These are phyloP conservation scores for Alternaria sp. DNA, from an alignment of 2,329 filamentous ascomycete species.

Conservation along the genomic window DNA sequence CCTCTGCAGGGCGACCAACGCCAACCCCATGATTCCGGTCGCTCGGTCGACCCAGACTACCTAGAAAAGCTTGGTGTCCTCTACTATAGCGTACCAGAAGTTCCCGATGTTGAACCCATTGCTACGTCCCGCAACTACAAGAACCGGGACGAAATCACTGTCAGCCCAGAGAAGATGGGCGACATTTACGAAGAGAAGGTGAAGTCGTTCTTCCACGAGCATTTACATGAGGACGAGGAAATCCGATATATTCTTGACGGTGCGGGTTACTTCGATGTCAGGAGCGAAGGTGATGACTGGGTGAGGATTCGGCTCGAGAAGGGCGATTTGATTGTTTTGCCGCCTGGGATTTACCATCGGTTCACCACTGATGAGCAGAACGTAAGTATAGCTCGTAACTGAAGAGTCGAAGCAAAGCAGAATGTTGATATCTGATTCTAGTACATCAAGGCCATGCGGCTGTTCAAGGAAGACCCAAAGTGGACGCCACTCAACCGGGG, in stretches of 20 bases:
- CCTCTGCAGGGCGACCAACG: conserved; percentile 85
- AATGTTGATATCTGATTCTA: conserved; percentile 52
- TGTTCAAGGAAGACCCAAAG: conserved; percentile 98
- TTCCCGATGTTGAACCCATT: conserved; percentile 75
- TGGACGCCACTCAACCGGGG: conserved; percentile 93
- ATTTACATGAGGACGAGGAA: conserved; percentile 98
- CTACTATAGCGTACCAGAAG: conserved; percentile 73
- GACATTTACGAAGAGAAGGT: conserved; percentile 92
- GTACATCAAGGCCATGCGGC: conserved; percentile 94
- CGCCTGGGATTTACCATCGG: conserved; percentile 94
- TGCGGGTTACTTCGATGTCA: conserved; percentile 91
- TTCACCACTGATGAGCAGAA: conserved; percentile 95
- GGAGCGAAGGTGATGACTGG: conserved; percentile 85
- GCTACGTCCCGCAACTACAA: conserved; percentile 82
- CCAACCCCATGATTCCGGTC: conserved; percentile 85
- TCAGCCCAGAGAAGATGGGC: conserved; percentile 87
- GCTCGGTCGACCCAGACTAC: conserved; percentile 69
- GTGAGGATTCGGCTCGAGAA: conserved; percentile 85
- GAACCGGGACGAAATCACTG: conserved; percentile 92
- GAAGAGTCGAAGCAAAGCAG: neutral
- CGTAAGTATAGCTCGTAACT: conserved; percentile 63
- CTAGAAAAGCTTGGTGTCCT: conserved; percentile 81
- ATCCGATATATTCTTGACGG: conserved; percentile 94
- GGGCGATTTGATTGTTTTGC: conserved; percentile 90
- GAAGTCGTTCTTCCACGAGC: conserved; percentile 91